Evolutionary conservation across 257 asterid genomes (phyloP).

Genomic region (Primulina tabacum): DNA sequence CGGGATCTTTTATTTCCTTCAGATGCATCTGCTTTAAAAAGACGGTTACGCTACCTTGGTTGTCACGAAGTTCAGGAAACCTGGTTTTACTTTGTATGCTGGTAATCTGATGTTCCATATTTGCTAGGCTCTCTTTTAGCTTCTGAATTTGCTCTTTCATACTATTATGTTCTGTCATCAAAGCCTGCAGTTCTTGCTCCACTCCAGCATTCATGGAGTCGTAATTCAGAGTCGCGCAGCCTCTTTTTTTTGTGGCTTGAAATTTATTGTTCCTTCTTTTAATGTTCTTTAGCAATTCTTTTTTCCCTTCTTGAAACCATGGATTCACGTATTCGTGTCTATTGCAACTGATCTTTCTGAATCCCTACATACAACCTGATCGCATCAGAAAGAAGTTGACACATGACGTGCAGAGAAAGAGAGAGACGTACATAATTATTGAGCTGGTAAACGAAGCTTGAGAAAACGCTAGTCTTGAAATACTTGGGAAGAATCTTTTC

Average conservation of each 20-base stretch:
- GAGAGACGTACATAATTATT: constrained; percentile 43
- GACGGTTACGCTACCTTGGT: constrained; percentile 8
- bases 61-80: constrained; percentile 12
- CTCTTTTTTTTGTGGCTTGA: background rate
- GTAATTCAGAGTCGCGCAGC: constrained; percentile 7
- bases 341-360: constrained; percentile 35
- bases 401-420: background rate
- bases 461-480: constrained; percentile 43
- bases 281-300: constrained; percentile 38
- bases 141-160: constrained; percentile 34
- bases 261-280: constrained; percentile 32
- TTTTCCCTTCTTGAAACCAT: constrained; percentile 46
- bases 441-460: constrained; percentile 54
- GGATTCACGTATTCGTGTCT: constrained; percentile 39
- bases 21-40: constrained; percentile 24
- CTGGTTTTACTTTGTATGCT: constrained; percentile 13
- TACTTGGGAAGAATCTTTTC: constrained; percentile 39
- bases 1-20: constrained; percentile 17
- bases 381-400: background rate
- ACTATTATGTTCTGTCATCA: constrained; percentile 31
- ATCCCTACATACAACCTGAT: constrained; percentile 26
- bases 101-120: constrained; percentile 26
- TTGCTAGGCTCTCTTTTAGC: constrained; percentile 24
- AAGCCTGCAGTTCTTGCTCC: constrained; percentile 27
- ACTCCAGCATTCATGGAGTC: constrained; percentile 3